Conservation (phyloP, 805 yeast genomes). For the Kurtzmaniella cleridarum region DNA sequence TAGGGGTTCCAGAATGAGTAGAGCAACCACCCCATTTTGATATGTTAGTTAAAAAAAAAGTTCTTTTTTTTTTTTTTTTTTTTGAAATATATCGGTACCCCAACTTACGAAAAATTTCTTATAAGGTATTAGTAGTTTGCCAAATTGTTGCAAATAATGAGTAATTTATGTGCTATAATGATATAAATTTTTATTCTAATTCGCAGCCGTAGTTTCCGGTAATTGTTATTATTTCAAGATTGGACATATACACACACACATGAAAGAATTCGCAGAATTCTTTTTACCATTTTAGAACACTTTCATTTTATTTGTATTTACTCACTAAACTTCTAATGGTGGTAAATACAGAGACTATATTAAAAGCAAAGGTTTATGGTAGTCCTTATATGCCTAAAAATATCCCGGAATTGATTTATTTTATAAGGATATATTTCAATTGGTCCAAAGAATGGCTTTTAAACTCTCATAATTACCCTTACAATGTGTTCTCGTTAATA, state of each 20-base stretch:
- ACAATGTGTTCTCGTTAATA: background rate
- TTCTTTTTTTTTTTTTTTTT: too few relatives aligned
- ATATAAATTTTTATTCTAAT: too few relatives aligned
- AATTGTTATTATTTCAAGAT: background rate
- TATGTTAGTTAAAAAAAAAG: background rate
- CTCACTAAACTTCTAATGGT: too few relatives aligned
- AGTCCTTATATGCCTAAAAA: slow-evolving; percentile 18
- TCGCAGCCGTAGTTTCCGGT: background rate
- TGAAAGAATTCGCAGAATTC: too few relatives aligned
- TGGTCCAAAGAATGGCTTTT: background rate
- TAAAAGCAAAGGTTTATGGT: slow-evolving; percentile 14
- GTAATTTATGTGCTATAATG: too few relatives aligned
- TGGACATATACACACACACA: too few relatives aligned
- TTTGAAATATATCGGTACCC: background rate
- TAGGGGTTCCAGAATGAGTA: slow-evolving; percentile 31
- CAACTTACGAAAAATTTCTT: too few relatives aligned
- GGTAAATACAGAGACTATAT: slow-evolving; percentile 1
- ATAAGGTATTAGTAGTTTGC: too few relatives aligned
- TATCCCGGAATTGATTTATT: slow-evolving; percentile 10
- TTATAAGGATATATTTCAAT: slow-evolving; percentile 2
- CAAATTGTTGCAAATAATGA: too few relatives aligned
- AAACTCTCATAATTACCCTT: background rate
- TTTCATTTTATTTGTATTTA: too few relatives aligned
- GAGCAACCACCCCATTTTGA: slow-evolving; percentile 34
- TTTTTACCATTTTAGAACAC: too few relatives aligned